These are phyloP conservation scores for Purpureocillium takamizusanense DNA, from an alignment of 2,329 filamentous ascomycete genomes.

Conservation along the genomic window DNA sequence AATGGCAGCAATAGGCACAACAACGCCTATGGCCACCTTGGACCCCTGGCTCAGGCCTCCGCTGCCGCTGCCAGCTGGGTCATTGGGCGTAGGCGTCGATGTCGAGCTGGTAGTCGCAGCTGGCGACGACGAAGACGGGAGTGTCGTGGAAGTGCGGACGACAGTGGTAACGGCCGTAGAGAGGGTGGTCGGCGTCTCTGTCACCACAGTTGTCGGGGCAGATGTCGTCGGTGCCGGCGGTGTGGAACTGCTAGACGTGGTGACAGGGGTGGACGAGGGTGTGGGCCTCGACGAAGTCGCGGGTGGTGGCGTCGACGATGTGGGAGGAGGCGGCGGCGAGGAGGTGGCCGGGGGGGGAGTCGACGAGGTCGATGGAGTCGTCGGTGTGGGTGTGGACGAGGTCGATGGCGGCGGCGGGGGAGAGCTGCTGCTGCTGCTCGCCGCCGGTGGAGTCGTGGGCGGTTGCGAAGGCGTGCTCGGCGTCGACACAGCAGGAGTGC, in stretches of 20 bases:
- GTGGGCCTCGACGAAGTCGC: conserved; percentile 6
- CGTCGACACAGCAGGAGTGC: conserved; percentile 4
- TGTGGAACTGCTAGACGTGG: conserved; percentile 6
- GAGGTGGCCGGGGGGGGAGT: conserved; percentile 3
- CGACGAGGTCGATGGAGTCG: conserved; percentile 2
- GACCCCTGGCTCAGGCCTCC: conserved; percentile 50
- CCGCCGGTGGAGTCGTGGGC: conserved; percentile 2
- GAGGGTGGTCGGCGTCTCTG: conserved; percentile 12
- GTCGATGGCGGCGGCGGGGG: conserved; percentile 3
- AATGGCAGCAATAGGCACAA: conserved; percentile 84
- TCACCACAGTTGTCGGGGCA: conserved; percentile 12
- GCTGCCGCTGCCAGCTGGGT: conserved; percentile 15
- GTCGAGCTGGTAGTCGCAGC: conserved; percentile 15
- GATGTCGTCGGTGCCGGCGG: conserved; percentile 4
- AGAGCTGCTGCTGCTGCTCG: background rate
- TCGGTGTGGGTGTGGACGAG: conserved; percentile 2
- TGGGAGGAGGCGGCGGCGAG: conserved; percentile 1
- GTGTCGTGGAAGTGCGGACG: conserved; percentile 14
- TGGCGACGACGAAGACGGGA: conserved; percentile 4
- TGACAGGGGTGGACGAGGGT: conserved; percentile 1
- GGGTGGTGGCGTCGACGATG: conserved; percentile 3
- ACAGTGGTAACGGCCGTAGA: conserved; percentile 13
- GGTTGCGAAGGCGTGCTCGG: conserved; percentile 2
- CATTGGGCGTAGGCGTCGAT: conserved; percentile 19
- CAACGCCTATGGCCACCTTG: conserved; percentile 85